phyloP scores from a whole-genome alignment of 768 basidiomycete genomes.

The Thelephora ganbajun region DNA sequence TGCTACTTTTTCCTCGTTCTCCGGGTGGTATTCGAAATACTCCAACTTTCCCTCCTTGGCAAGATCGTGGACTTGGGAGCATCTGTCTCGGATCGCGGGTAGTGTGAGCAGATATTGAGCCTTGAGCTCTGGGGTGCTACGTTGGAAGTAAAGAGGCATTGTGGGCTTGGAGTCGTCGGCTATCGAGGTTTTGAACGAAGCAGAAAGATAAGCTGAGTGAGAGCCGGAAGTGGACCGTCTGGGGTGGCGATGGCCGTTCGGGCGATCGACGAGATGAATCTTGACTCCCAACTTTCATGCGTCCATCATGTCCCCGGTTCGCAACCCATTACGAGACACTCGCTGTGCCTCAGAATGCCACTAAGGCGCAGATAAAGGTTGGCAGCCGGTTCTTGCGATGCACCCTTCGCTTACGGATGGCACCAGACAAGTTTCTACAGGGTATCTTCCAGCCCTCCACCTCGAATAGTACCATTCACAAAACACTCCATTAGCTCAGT shows the following conservation, averaged over 20 bases:
- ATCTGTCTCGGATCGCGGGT: conserved; percentile 83
- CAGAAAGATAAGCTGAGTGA: too few relatives aligned
- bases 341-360: conserved; percentile 19
- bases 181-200: too few relatives aligned
- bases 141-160: conserved; percentile 6
- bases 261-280: too few relatives aligned
- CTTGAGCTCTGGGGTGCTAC: conserved; percentile 18
- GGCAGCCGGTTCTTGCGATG: not conserved
- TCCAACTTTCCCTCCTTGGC: conserved; percentile 62
- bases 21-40: conserved; percentile 78
- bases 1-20: conserved; percentile 54
- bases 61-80: conserved; percentile 61
- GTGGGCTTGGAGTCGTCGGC: too few relatives aligned
- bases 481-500: conserved; percentile 24
- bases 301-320: conserved; percentile 3
- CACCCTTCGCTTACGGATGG: not conserved
- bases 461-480: conserved; percentile 1
- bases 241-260: too few relatives aligned
- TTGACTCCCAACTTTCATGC: too few relatives aligned
- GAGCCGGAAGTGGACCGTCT: too few relatives aligned
- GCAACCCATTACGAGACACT: conserved; percentile 21
- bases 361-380: conserved; percentile 23
- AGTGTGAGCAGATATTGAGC: conserved; percentile 71
- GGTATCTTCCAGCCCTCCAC: conserved; percentile 9
- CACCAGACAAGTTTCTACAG: conserved; percentile 23